Base-by-base conservation (phyloP, 2,329 filamentous ascomycete genomes). In the Pleurostoma richardsiae region DNA sequence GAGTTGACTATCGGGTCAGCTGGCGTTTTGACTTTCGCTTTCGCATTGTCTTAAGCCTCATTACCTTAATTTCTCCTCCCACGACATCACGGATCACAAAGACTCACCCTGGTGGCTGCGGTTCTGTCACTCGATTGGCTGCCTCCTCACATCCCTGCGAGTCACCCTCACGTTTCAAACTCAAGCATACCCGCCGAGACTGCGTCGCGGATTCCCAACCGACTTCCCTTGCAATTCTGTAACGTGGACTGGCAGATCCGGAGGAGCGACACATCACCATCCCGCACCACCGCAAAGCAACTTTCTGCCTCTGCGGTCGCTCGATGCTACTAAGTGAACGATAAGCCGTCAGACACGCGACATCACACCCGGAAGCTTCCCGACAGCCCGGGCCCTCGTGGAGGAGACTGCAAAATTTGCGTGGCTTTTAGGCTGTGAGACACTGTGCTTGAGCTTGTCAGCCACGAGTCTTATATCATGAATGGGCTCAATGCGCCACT, bases 401-500 rank as follows among this genome's bases (percentile, higher is more conserved):
- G 19, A 19, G 19, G 19, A 19, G 19, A 19, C 19, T 19, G 19
- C 19, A 19, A 2, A 19, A 19, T 19, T 19, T 19, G 19, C 19
- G 19, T 19, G 19, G 19, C 19, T 19, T 19, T 19, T 19, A 19
- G 19, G 19, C 19, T 19, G 19, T 19, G 19, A 19, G 19, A 11
- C 38, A 39, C 38, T 11, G 33, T n/a, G n/a, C n/a, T 38, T 38
- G 33, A 44, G 38, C 38, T 39, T 54, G 49, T 45, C 50, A 54
- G 56, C 56, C 52, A 53, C 53, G 51, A 54, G 53, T 19, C 19
- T 19, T 19, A 19, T 57, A 79, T 66, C 71, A 88, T 88, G 85
- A 88, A 82, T 73, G 79, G 75, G 64, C 80, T 80, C 71, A 83
- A 86, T 79, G 84, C 82, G 71, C 85, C 85, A 63, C 76, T 91